Evolutionary conservation across 768 basidiomycete genomes (phyloP).

Genomic region (Russula ochroleuca): DNA sequence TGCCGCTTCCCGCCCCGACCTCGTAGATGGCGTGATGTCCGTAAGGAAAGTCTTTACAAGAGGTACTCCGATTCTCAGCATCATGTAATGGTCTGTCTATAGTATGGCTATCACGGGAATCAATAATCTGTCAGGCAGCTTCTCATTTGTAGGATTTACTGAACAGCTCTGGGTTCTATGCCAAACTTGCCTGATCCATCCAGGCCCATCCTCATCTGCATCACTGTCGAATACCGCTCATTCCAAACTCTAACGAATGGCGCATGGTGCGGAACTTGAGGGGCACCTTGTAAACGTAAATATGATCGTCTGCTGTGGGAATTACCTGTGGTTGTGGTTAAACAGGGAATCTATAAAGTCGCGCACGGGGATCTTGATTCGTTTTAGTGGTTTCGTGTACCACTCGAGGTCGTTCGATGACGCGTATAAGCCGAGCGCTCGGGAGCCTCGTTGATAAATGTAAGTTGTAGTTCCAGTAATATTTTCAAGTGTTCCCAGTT

Average conservation of each 20-base stretch:
- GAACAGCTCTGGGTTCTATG: constrained; percentile 96
- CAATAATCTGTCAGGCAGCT: constrained; percentile 12
- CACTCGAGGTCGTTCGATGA: too few relatives aligned
- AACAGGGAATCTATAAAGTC: constrained; percentile 97
- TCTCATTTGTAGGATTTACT: constrained; percentile 47
- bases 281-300: constrained; percentile 58
- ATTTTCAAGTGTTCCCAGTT: too few relatives aligned
- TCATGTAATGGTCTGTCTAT: constrained; percentile 83
- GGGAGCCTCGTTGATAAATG: too few relatives aligned
- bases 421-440: too few relatives aligned
- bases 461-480: too few relatives aligned
- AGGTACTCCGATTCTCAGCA: constrained; percentile 90
- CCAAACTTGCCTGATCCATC: constrained; percentile 93
- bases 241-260: constrained; percentile 72
- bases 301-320: constrained; percentile 87
- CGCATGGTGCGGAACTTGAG: constrained; percentile 59
- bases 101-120: constrained; percentile 67
- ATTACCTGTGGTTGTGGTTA: constrained; percentile 97
- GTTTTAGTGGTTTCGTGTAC: constrained; percentile 61
- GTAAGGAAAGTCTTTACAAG: constrained; percentile 91
- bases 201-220: constrained; percentile 59
- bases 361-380: constrained; percentile 89
- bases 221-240: constrained; percentile 69
- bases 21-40: constrained; percentile 96
- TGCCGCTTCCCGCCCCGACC: constrained; percentile 96